Percentiles rank a stretch among this genome's conserved stretches.
These are phyloP conservation scores for Chlamydomonas schloesseri DNA, from an alignment of 139 green algal species.

Conservation along the genomic window DNA sequence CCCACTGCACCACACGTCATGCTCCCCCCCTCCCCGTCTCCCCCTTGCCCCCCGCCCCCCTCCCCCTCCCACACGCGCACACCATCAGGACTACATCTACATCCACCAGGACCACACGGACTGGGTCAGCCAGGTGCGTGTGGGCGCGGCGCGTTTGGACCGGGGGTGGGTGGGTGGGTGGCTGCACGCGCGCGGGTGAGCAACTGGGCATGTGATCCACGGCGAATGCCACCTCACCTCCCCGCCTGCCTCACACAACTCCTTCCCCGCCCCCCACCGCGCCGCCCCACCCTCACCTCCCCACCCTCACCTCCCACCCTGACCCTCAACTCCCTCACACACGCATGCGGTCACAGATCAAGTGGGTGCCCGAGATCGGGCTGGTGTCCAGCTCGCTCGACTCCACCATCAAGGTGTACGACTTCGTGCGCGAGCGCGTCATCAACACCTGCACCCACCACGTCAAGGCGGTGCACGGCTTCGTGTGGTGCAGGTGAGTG, in stretches of 20 bases:
- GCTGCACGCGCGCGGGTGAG: no score
- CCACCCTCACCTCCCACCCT: no score
- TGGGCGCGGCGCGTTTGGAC: neutral
- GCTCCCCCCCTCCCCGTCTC: no score
- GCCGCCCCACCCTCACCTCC: no score
- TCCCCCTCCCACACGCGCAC: neutral
- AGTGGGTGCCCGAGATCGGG: slow-evolving; percentile 78
- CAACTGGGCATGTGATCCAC: no score
- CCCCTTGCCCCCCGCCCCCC: neutral
- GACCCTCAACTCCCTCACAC: neutral
- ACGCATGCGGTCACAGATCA: slow-evolving; percentile 58
- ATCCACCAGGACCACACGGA: slow-evolving; percentile 84
- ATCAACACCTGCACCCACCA: slow-evolving; percentile 78
- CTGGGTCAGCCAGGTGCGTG: slow-evolving; percentile 82
- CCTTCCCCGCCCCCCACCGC: no score
- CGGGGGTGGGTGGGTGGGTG: no score
- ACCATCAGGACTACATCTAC: slow-evolving; percentile 68
- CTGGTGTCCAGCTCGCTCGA: slow-evolving; percentile 82
- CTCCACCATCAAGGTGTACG: slow-evolving; percentile 71
- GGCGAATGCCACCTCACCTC: no score
- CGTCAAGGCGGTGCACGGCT: slow-evolving; percentile 76
- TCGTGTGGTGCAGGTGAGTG: slow-evolving; percentile 72
- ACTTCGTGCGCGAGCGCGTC: slow-evolving; percentile 56
- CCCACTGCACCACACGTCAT: no score
- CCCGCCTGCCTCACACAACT: no score